Conservation (phyloP, 108 stramenopile genomes). For the Mayamaea pseudoterrestris region DNA sequence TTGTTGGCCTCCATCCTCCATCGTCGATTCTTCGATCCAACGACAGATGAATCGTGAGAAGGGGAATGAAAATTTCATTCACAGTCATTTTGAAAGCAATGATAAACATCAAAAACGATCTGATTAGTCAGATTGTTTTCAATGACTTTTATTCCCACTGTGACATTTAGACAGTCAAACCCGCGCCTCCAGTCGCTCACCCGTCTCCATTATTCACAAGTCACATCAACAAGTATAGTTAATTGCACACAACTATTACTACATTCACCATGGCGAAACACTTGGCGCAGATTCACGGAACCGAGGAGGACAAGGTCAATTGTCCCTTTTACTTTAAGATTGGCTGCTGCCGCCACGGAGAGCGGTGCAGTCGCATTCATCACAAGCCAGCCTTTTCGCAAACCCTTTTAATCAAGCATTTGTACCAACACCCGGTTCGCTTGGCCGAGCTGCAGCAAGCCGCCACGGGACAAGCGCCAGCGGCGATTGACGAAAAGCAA, state of each 20-base stretch:
- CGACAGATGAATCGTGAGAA: no score
- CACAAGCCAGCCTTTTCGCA: conserved; percentile 91
- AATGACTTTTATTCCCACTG: no score
- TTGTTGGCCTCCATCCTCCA: no score
- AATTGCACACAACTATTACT: background rate
- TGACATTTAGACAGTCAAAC: no score
- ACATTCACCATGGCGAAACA: conserved; percentile 71
- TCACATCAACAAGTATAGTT: background rate
- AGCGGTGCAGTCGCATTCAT: conserved; percentile 89
- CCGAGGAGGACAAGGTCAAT: conserved; percentile 98
- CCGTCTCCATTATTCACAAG: background rate
- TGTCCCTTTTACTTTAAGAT: conserved; percentile 99
- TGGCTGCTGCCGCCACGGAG: conserved; percentile 94
- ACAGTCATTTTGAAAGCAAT: no score
- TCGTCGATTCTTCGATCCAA: no score
- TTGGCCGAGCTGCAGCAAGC: conserved; percentile 43
- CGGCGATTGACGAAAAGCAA: conserved; percentile 30
- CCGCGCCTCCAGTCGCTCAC: no score
- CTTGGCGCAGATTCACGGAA: conserved; percentile 96
- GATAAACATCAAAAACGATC: no score
- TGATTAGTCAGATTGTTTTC: no score
- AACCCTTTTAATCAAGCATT: conserved; percentile 91
- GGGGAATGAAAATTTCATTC: no score
- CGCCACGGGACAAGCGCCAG: conserved; percentile 16
- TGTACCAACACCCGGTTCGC: conserved; percentile 83